Evolutionary conservation across 2,329 filamentous ascomycete genomes (phyloP), one percentile per base, ranked within the genome.

Genomic region (Graphiopsis chlorocephala): DNA sequence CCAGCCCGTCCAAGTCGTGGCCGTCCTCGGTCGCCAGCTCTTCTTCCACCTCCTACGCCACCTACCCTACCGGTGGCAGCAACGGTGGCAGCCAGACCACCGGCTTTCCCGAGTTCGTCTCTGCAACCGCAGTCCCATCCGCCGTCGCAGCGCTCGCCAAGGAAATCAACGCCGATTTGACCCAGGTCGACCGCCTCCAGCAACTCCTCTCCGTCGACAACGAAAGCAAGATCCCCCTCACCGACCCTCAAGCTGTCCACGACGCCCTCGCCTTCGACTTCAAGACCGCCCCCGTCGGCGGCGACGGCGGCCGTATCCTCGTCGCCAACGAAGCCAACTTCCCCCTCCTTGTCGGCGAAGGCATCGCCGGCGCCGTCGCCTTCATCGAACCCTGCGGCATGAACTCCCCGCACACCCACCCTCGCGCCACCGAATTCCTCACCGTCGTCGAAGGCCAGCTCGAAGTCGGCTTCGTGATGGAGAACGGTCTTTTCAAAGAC

Each of bases 231-330:
- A 65, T 68, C 10, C 72, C 79, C 10, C 71, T 78, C 50, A 68
- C 71, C 6, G 71, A 67, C 14, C 60, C 60, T 2, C 72, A 76
- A 2, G 72, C 69, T 4, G 68, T 80, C 29, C 70, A 69, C 55
- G 69, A 72, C 14, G 52, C 71, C 72, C 85, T 90, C 78, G 90
- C 88, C 74, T 93, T 92, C 83, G 83, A 83, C 74, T 82, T 84
- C 70, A 76, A 85, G 67, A 77, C 80, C 12, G 66, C 75, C 11
- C 42, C 77, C 15, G 79, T 56, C 6, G 38, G 47, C 12, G 33
- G 50, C 25, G 38, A 65, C 29, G 67, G 70, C 20, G 68, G 70
- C 25, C 63, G 64, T 33, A 63, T 61, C 48, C 60, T 68, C 35
- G 56, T 66, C 26, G 68, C 77, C 66, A 78, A 77, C 68, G 72